Evolutionary conservation across 2,329 filamentous ascomycete species (phyloP).

Genomic region (Cercospora sesami): DNA sequence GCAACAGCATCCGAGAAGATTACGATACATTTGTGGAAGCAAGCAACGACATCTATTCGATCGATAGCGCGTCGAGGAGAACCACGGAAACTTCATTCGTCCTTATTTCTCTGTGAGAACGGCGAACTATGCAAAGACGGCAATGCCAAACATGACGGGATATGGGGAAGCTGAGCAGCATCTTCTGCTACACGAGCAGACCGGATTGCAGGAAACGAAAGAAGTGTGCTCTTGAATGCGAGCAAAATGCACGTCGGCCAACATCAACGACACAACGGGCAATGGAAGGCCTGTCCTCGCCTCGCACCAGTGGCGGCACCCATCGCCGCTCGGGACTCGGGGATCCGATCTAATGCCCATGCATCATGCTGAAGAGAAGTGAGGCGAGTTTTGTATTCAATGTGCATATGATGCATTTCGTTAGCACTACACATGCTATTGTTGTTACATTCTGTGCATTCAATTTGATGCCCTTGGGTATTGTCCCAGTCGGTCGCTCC

Average conservation of each 20-base stretch:
- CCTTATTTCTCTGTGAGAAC: not conserved
- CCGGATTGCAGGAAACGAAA: not conserved
- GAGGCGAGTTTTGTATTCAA: not conserved
- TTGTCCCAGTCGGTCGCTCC: conserved; percentile 4
- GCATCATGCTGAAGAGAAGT: not conserved
- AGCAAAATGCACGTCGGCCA: not conserved
- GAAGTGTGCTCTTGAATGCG: not conserved
- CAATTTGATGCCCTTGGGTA: not conserved
- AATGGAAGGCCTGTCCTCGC: not conserved
- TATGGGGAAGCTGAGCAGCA: not conserved
- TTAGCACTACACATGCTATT: not conserved
- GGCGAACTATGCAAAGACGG: not conserved
- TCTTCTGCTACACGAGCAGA: not conserved
- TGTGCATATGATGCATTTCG: not conserved
- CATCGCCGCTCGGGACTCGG: not conserved
- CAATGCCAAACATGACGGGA: not conserved
- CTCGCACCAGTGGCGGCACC: not conserved
- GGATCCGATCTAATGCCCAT: not conserved
- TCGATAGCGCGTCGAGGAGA: not conserved
- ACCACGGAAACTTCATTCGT: not conserved
- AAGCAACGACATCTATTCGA: not conserved
- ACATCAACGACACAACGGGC: not conserved
- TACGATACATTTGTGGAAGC: not conserved
- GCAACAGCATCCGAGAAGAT: not conserved
- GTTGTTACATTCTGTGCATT: not conserved